Evolutionary conservation across 164 flowering plant genomes (phyloP), one percentile per base, ranked within the genome.

Genomic region (Houttuynia cordata): DNA sequence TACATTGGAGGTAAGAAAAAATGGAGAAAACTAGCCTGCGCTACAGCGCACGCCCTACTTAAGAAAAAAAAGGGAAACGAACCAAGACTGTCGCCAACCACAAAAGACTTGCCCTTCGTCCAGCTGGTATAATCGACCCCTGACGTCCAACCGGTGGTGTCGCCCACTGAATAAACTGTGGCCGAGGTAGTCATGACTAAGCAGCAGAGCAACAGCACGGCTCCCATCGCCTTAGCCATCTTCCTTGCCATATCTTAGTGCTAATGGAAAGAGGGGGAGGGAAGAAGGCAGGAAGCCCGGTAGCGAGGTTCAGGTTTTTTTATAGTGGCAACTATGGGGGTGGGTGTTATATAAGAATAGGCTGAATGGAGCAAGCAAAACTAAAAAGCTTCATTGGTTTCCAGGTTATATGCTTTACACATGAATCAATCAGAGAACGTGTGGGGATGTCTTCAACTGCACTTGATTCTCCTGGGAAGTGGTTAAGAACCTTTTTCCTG

Each of bases 61-160:
- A 49, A 14, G 51, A 9, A 49, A 14, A 20, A 9, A 13, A 39
- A n/a, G n/a, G 58, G 56, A 42, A 61, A 58, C 63, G 59, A 21
- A 74, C 84, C 76, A 18, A 81, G 80, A 23, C 34, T 70, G 57
- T 81, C 84, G 21, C 82, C 82, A 53, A 75, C 73, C 0, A 53
- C 60, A 42, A 81, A 81, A 17, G 78, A 71, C 41, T 78, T 81
- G 23, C 66, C 74, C 64, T 53, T 62, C 61, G 73, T 55, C 84
- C 84, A 81, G 20, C 77, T 69, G 63, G 37, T 42, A 34, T 81
- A 81, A 62, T 81, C 79, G 21, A 57, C 68, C 14, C 61, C 59
- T 12, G 68, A 18, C 10, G 63, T 2, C 82, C 84, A 81, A 0
- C 84, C 84, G 2, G 63, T 8, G 8, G 75, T 7, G 41, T 78